A percentile compares a stretch with the other conserved stretches of the same genome.
Evolutionary conservation across 176 grass and related monocot species (phyloP).

Genomic region (Avena sativa): DNA sequence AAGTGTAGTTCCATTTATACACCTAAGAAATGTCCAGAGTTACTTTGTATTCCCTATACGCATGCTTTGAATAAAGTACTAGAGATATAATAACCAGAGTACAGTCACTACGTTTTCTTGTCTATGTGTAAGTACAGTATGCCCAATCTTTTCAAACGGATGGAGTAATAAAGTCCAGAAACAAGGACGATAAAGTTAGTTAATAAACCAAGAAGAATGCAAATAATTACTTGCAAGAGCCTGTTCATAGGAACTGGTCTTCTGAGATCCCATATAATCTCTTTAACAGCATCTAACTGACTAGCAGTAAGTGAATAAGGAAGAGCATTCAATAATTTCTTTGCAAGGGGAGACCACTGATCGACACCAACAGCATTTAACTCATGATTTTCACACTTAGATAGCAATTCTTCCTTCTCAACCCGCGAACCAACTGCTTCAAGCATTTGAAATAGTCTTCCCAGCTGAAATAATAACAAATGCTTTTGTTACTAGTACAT

Average conservation of each 20-base stretch:
- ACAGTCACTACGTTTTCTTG: neutral
- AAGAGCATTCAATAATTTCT: conserved; percentile 69
- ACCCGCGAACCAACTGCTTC: conserved; percentile 72
- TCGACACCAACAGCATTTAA: conserved; percentile 62
- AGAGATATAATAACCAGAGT: neutral
- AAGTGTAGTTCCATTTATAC: conserved; percentile 14
- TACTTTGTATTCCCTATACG: neutral
- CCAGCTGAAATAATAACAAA: conserved; percentile 70
- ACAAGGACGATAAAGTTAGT: conserved; percentile 22
- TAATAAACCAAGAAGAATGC: conserved; percentile 40
- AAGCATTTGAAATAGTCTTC: conserved; percentile 94
- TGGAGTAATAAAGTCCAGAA: conserved; percentile 27
- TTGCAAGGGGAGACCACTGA: conserved; percentile 77
- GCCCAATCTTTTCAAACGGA: conserved; percentile 12
- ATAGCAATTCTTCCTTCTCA: conserved; percentile 84
- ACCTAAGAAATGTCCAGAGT: conserved; percentile 9
- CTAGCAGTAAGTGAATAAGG: conserved; percentile 86
- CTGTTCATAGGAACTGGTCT: conserved; percentile 92
- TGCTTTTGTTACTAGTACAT: conserved; percentile 26
- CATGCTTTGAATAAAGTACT: conserved; percentile 23
- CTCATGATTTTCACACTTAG: conserved; percentile 73
- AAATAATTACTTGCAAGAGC: conserved; percentile 82
- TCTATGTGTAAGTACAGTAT: conserved; percentile 1
- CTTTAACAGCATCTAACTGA: conserved; percentile 87
- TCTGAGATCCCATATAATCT: conserved; percentile 99